Evolutionary conservation across 805 yeast species (phyloP), one percentile per base, ranked within the genome.

Genomic region (Saccharomycopsis sp.): DNA sequence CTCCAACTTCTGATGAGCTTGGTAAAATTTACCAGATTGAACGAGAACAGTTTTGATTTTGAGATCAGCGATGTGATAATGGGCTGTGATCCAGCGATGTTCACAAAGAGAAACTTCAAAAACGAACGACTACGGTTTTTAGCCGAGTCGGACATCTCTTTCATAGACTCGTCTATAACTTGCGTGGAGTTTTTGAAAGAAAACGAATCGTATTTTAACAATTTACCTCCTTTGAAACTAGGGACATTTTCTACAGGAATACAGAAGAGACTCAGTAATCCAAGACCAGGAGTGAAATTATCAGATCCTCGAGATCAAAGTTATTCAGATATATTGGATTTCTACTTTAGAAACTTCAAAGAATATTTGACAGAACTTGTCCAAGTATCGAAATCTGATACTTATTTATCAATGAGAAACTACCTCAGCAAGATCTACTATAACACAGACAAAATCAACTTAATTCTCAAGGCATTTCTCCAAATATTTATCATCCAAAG

Each of bases 401-500:
- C 22, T 12, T 44, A 44, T 12, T 17, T 44, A 12, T 17, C 49
- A 17, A 3, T 44, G 5, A 44, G 22, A 14, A 24, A 19, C 17
- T 56, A 38, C 19, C 29, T 59, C 3, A 3, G 49, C 25, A 50
- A 56, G 20, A 17, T 41, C 5, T 29, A 44, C 22, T 15, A 41
- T 9, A 35, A 54, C 25, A 53, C 59, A n/a, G 50, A 54, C 12
- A 38, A 74, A 54, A 65, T 65, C 53, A 77, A 75, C 64, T 73
- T 72, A 1, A 54, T 87, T n/a, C 77, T 85, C 1, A 75, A 92
- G 60, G 87, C 87, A 1, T 64, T 84, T 9, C 78, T 84, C 64
- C 89, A 86, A 57, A 70, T 85, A 22, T 83, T 79, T 64, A 71
- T 86, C 23, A 73, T 86, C 7, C 73, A 89, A 60, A 88, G 86